Evolutionary conservation across 106 monocot genomes (phyloP), one percentile per base, ranked within the genome.

Genomic region (Phalaenopsis equestris): DNA sequence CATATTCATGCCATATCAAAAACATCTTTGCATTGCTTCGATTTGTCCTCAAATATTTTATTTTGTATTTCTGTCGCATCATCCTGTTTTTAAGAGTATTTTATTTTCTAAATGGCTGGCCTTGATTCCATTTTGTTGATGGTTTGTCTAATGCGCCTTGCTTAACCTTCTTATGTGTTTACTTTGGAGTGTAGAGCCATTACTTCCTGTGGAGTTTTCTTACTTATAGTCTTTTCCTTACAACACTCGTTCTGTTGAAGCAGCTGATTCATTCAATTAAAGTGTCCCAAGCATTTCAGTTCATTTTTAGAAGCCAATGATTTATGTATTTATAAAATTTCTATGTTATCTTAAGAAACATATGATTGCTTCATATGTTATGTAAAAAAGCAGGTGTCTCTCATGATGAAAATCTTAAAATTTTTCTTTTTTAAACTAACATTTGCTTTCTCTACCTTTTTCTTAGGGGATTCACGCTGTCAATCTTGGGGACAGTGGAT

Each of bases 401-500:
- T 68, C 24, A 37, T 68, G 37, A 24, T 68, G 3, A 68, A 36
- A 68, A 36, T 68, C 6, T 24, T 68, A 14, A 36, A 19, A 11
- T 36, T 68, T 5, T 68, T 36, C 10, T 70, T 36, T 70, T 14
- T 14, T 39, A 12, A 39, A 70, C 70, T 70, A 70, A 70, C 1
- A 39, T 39, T 38, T 65, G 5, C 23, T 65, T 65, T 70, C 2
- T 70, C n/a, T 14, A 41, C 70, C 14, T 45, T 6, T 74, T 74
- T 1, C 18, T 2, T 43, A 78, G 78, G 78, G 78, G 3, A 58
- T 78, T 78, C 78, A 57, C 58, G 78, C 78, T 58, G 78, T 78
- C 19, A 78, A 78, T 19, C 78, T 78, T 19, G 78, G 78, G 41
- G 78, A 78, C 42, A 78, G 78, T 58, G 78, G 78, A 39, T 78